A percentile compares a stretch with the other conserved stretches of the same genome.
These are phyloP conservation scores for Colletotrichum musae DNA, from an alignment of 2,329 filamentous ascomycete genomes.

Conservation along the genomic window DNA sequence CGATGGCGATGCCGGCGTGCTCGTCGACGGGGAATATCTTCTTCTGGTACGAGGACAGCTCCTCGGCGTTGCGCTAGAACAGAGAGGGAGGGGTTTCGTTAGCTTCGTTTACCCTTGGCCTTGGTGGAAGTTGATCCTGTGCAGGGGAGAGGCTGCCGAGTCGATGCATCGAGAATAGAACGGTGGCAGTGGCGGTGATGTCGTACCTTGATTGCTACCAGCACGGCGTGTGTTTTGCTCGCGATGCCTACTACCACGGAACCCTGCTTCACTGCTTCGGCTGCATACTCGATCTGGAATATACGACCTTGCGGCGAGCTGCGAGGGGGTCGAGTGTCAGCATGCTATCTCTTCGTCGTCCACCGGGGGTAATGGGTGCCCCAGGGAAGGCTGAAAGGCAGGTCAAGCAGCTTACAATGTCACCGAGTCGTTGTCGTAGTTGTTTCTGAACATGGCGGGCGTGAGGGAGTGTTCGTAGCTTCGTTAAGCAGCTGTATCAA, in stretches of 20 bases:
- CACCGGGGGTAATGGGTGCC: too few species aligned
- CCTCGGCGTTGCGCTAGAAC: conserved; percentile 92
- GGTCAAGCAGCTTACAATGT: conserved; percentile 83
- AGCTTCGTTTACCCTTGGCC: conserved; percentile 7
- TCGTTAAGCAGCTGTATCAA: conserved; percentile 34
- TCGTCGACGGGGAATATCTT: conserved; percentile 98
- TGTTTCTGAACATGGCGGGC: conserved; percentile 93
- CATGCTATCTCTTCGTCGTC: neutral
- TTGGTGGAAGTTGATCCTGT: neutral
- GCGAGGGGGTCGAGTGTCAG: conserved; percentile 38
- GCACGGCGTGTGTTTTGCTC: conserved; percentile 97
- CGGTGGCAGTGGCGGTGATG: neutral
- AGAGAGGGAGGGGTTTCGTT: neutral
- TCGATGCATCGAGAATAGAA: neutral
- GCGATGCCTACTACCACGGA: conserved; percentile 97
- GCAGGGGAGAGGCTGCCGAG: neutral
- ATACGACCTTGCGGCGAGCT: conserved; percentile 99
- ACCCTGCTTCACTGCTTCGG: conserved; percentile 98
- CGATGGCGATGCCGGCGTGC: conserved; percentile 95
- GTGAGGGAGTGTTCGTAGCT: conserved; percentile 37
- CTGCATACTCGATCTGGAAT: conserved; percentile 99
- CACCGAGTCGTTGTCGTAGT: conserved; percentile 99
- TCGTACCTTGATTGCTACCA: conserved; percentile 93
- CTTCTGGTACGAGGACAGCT: conserved; percentile 99
- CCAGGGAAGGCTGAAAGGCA: conserved; percentile 24